Evolutionary conservation across 2,329 filamentous ascomycete species (phyloP).

Genomic region (Epichloe hybrida): DNA sequence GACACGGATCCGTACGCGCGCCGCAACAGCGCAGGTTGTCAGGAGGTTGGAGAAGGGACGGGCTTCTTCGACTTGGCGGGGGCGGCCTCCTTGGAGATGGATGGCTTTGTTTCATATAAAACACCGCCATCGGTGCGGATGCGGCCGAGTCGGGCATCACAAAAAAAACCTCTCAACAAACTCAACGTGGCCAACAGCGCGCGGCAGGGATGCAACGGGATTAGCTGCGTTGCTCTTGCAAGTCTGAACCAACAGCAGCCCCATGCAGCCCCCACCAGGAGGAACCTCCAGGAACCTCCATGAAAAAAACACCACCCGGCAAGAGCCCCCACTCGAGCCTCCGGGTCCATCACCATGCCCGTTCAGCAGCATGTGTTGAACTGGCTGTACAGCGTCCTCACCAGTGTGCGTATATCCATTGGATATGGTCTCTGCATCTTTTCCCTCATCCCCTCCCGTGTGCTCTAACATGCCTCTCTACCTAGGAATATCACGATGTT

Average conservation of each 20-base stretch:
- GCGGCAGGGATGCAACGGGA: background rate
- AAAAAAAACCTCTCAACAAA: too few species aligned
- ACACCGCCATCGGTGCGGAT: background rate
- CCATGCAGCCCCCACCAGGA: too few species aligned
- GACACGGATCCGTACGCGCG: background rate
- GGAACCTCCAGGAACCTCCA: too few species aligned
- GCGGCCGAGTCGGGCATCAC: too few species aligned
- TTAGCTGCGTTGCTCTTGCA: background rate
- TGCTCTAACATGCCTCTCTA: background rate
- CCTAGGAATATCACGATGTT: conserved; percentile 82
- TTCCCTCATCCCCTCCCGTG: background rate
- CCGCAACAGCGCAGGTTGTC: background rate
- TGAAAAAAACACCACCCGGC: too few species aligned
- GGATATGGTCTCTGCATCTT: background rate
- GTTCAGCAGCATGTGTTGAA: conserved; percentile 84
- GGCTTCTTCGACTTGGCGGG: too few species aligned
- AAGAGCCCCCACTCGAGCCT: too few species aligned
- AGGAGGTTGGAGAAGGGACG: too few species aligned
- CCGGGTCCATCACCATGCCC: conserved; percentile 34
- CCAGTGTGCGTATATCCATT: conserved; percentile 41
- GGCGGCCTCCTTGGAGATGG: too few species aligned
- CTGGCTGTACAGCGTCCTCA: conserved; percentile 88
- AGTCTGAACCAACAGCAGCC: too few species aligned
- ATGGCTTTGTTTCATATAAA: too few species aligned
- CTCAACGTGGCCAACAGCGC: too few species aligned